Conservation (phyloP, 495 filamentous ascomycete species). For the Cetradonia linearis region DNA sequence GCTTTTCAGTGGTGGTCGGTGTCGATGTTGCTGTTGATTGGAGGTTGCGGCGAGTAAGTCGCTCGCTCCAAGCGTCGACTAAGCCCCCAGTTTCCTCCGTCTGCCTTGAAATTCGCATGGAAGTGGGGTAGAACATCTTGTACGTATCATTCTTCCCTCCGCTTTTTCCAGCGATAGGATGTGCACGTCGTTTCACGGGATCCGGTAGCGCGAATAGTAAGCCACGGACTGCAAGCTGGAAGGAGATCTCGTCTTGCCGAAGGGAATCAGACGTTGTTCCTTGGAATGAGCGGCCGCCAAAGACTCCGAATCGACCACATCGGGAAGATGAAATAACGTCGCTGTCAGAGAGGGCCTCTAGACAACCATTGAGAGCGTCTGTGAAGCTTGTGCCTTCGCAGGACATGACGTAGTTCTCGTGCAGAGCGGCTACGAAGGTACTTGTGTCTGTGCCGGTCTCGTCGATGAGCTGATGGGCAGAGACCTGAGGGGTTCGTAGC, state of each 20-base stretch:
- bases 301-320: conserved; percentile 34
- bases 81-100: conserved; percentile 67
- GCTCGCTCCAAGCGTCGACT: conserved; percentile 52
- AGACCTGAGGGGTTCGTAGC: conserved; percentile 57
- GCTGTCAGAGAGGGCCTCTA: conserved; percentile 75
- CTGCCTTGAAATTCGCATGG: conserved; percentile 62
- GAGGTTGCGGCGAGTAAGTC: conserved; percentile 27
- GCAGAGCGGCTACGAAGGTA: conserved; percentile 83
- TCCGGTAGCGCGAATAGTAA: conserved; percentile 71
- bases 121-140: conserved; percentile 83
- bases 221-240: conserved; percentile 78
- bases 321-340: conserved; percentile 57
- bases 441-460: conserved; percentile 81
- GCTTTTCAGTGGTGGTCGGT: background rate
- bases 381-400: conserved; percentile 54
- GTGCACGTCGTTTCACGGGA: conserved; percentile 57
- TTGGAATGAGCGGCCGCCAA: conserved; percentile 30
- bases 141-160: conserved; percentile 46
- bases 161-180: conserved; percentile 25
- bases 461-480: conserved; percentile 65
- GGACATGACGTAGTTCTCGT: conserved; percentile 87
- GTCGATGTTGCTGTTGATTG: conserved; percentile 13
- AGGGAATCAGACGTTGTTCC: conserved; percentile 56
- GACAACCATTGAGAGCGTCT: conserved; percentile 62
- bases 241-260: conserved; percentile 84